Base-by-base conservation (phyloP, 2,329 filamentous ascomycete genomes). In the Tolypocladium cylindrosporum region DNA sequence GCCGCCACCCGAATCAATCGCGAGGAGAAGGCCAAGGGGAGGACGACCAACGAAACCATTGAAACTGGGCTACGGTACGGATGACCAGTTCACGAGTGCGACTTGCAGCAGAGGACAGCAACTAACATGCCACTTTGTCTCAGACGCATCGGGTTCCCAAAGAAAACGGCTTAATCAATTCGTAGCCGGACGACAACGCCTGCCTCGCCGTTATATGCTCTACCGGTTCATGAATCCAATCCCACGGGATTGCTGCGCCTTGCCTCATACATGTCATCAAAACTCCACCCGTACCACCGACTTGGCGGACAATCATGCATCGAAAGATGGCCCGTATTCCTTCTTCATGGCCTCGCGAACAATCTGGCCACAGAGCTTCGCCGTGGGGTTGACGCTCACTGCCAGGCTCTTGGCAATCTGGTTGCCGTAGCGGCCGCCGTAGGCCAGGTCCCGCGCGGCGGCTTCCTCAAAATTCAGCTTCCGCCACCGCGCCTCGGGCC, bases 311-410 rank as follows among this genome's bases (percentile, higher is more conserved):
- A 52, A 13, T 69, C 63, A 77, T 57, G 65, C 66, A 37, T 74
- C 73, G 67, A 77, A 79, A 11, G 72, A 74, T n/a, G 77, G 74
- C 0, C 81, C 82, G 64, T 85, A 86, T 68, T 88, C 86, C 69
- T 83, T 86, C 73, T 79, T 85, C 83, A 88, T 85, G 54, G 85
- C 85, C 71, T 87, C 83, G 55, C 81, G 79, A 42, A 89, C 85
- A 68, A 88, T 88, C 65, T 86, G 79, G 1, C 85, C 86, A 66
- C 86, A 89, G 50, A 88, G 72, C 72, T 88, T 88, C 2, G 86
- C 85, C 19, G 83, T 87, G 31, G 86, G 85, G 68, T 88, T 89
- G 36, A 82, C 81, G 68, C 78, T 80, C 55, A 88, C 85, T 7
- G 84, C 84, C 61, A 88, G 71, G 5, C 77, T 80, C 67, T 84